These are phyloP conservation scores for Fibroporia radiculosa DNA, from an alignment of 768 basidiomycete genomes.

Conservation along the genomic window DNA sequence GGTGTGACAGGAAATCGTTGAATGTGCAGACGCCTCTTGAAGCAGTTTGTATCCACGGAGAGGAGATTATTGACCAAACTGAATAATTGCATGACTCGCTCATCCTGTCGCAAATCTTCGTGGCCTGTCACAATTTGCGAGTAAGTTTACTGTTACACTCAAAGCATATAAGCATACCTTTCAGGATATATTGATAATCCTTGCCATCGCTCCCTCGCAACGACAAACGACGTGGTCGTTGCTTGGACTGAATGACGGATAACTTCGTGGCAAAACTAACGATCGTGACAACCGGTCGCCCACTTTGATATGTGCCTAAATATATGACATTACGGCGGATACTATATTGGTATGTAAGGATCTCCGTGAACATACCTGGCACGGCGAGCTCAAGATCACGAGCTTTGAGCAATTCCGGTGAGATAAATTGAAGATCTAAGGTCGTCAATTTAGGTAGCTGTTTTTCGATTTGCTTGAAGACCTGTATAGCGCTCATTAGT, in stretches of 20 bases:
- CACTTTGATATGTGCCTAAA: slow-evolving; percentile 86
- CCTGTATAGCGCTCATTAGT: slow-evolving; percentile 35
- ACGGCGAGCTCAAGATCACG: slow-evolving; percentile 92
- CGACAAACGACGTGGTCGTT: slow-evolving; percentile 83
- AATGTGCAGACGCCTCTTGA: slow-evolving; percentile 92
- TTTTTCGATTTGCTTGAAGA: slow-evolving; percentile 95
- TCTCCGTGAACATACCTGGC: slow-evolving; percentile 51
- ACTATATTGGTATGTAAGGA: neutral
- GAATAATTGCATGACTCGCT: slow-evolving; percentile 98
- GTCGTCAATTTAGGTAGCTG: slow-evolving; percentile 83
- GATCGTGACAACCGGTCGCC: slow-evolving; percentile 77
- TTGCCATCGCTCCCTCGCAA: slow-evolving; percentile 87
- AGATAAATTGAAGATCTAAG: slow-evolving; percentile 94
- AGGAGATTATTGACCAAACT: slow-evolving; percentile 94
- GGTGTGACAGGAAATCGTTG: slow-evolving; percentile 91
- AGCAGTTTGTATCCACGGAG: slow-evolving; percentile 87
- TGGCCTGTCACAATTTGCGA: slow-evolving; percentile 50
- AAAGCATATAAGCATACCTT: slow-evolving; percentile 44
- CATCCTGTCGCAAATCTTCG: slow-evolving; percentile 97
- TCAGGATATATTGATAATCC: slow-evolving; percentile 87
- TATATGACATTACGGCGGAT: neutral
- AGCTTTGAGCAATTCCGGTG: slow-evolving; percentile 83
- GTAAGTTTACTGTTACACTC: neutral
- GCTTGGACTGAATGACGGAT: slow-evolving; percentile 93
- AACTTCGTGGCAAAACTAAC: slow-evolving; percentile 81